Conservation (phyloP, 345 rosid genomes). For the Acer negundo region DNA sequence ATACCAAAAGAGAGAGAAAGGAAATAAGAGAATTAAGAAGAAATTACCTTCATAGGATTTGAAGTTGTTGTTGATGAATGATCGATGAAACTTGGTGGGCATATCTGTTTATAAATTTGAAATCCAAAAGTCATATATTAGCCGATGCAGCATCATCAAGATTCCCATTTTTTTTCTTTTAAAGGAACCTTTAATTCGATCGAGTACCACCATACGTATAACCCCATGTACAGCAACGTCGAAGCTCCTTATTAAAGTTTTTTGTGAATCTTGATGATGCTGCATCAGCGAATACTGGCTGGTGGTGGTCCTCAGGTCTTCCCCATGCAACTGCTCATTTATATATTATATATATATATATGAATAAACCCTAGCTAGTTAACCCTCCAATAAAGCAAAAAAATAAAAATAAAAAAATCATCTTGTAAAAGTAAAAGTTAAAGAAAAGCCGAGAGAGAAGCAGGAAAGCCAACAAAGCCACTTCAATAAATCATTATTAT, state of each 20-base stretch:
- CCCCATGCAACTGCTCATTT: slow-evolving; percentile 18
- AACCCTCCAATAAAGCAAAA: not conserved
- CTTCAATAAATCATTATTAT: slow-evolving; percentile 16
- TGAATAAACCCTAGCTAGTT: not conserved
- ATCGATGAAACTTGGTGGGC: not conserved
- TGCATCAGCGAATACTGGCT: slow-evolving; percentile 44
- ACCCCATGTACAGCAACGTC: not conserved
- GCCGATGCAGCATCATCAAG: slow-evolving; percentile 75
- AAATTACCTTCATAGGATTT: not conserved
- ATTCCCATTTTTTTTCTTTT: slow-evolving; percentile 38
- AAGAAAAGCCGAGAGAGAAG: not conserved
- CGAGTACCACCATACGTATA: not conserved
- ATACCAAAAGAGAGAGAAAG: no score
- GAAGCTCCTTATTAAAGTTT: slow-evolving; percentile 11
- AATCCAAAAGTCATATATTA: slow-evolving; percentile 34
- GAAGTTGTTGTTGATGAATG: not conserved
- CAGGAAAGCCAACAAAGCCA: slow-evolving; percentile 22
- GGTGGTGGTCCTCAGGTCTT: slow-evolving; percentile 16
- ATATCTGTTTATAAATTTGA: not conserved
- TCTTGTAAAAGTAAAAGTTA: slow-evolving; percentile 11
- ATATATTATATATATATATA: not conserved
- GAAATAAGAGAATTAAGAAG: no score
- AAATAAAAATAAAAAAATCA: not conserved
- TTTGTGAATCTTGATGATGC: slow-evolving; percentile 58
- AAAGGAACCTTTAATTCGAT: slow-evolving; percentile 11